Base-by-base conservation (phyloP, 805 yeast species). In the Candida gorgasii region DNA sequence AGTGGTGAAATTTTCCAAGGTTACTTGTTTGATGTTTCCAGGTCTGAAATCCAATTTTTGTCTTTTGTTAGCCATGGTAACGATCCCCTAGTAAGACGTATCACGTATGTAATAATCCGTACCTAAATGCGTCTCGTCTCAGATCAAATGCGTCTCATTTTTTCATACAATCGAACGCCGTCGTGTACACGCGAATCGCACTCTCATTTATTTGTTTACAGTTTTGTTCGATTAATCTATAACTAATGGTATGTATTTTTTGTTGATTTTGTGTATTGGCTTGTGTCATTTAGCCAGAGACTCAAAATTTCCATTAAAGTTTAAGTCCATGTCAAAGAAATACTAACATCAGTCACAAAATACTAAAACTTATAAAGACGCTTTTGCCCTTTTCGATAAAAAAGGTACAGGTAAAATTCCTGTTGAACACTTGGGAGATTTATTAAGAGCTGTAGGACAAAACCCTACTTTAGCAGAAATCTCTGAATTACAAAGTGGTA, bases 391-490 rank as follows among this genome's bases (percentile, higher is more conserved):
- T 35, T 93, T 92, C 61, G 99, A 93, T 72, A 90, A 89, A 69
- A 88, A 90, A 61, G 98, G 97, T 20, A 87, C 92, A 28, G 99
- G 98, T 13, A 78, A 82, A 63, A 93, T 93, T 43, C 81, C 97
- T 12, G 74, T 78, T 47, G 86, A 84, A 49, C 82, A 86, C 47
- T 76, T 93, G 39, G 99, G 98, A 26, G 99, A 93, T 60, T 78
- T 93, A 54, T 78, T 93, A 47, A 80, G 99, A 62, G 97, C 99
- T 1, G 90, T 93, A 47, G 99, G 99, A 29, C 98, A 92, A 73
- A 93, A 93, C 72, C 99, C 99, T 50, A 90, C 99, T 3, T 78
- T 89, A 57, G 86, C 90, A 16, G 96, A 89, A 67, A 86, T 89
- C 49, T 50, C 70, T n/a, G 74, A 69, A 44, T 68, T 71, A 48